These are phyloP conservation scores for Melanogaster broomeanus DNA, from an alignment of 768 basidiomycete genomes.

Conservation along the genomic window DNA sequence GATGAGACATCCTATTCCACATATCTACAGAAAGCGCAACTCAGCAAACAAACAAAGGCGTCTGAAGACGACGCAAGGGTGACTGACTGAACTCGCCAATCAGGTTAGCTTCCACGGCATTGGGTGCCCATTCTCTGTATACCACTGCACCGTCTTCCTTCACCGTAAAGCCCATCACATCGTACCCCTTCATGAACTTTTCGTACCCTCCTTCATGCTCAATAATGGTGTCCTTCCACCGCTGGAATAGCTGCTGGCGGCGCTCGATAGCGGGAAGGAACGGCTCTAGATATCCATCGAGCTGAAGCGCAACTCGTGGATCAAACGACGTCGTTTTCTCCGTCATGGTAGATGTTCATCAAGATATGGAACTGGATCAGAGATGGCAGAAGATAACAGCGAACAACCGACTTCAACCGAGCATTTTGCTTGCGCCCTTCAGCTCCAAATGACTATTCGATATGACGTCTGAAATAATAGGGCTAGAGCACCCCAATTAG, in stretches of 20 bases:
- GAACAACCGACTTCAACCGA: too few relatives aligned
- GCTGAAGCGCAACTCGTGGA: slow-evolving; percentile 55
- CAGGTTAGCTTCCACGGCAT: slow-evolving; percentile 76
- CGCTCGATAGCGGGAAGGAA: slow-evolving; percentile 68
- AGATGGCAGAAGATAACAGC: slow-evolving; percentile 6
- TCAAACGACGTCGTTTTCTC: slow-evolving; percentile 48
- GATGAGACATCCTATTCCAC: slow-evolving; percentile 86
- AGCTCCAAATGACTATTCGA: slow-evolving; percentile 2
- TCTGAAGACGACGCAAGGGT: neutral
- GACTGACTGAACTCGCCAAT: slow-evolving; percentile 97
- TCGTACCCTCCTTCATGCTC: slow-evolving; percentile 83
- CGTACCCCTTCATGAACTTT: slow-evolving; percentile 57
- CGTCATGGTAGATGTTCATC: slow-evolving; percentile 34
- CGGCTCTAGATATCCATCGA: slow-evolving; percentile 77
- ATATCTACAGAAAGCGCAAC: slow-evolving; percentile 51
- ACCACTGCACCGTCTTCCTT: slow-evolving; percentile 63
- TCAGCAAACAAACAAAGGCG: slow-evolving; percentile 4
- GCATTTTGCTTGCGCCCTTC: slow-evolving; percentile 6
- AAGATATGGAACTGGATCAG: slow-evolving; percentile 1
- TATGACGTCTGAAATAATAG: slow-evolving; percentile 1
- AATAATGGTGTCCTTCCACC: slow-evolving; percentile 78
- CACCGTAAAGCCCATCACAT: slow-evolving; percentile 73
- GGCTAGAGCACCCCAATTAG: slow-evolving; percentile 11
- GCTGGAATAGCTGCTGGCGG: slow-evolving; percentile 66
- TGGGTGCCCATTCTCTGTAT: slow-evolving; percentile 97